Base-by-base conservation (phyloP, 2,329 filamentous ascomycete species). In the Didymella lethalis region DNA sequence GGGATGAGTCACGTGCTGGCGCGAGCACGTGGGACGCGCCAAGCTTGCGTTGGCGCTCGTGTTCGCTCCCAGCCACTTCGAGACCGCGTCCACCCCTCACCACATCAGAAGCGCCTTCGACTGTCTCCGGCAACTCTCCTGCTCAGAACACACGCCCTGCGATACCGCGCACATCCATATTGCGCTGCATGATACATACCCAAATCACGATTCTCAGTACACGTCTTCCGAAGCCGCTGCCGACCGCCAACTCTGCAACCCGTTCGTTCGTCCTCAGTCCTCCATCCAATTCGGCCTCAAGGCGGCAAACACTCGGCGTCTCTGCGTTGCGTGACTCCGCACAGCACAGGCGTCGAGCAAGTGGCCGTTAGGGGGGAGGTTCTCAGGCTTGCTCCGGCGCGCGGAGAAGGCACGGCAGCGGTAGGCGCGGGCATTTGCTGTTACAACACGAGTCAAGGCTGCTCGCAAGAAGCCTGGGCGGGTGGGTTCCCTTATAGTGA, bases 341-440 rank as follows among this genome's bases (percentile, higher is more conserved):
- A 34, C 48, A 25, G 48, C 12, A 51, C 48, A 26, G 48, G 38
- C 48, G 18, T 44, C 38, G 38, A 40, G 18, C 26, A 10, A 11
- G 48, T 34, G 26, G 48, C 26, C 48, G 38, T 34, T 40, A 34
- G 48, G n/a, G 48, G 48, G 38, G 48, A 51, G 48, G 38, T 51
- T 51, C 48, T 44, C 48, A 44, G 48, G 48, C 48, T 51, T 51
- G 48, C 48, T 51, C 48, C 48, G 48, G 38, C 38, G 26, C 48
- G 28, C 18, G 29, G 26, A 31, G n/a, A 20, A 18, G 2, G 36
- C 36, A 38, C 36, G 36, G 36, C n/a, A 20, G 36, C n/a, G n/a
- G 36, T 38, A 5, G 43, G 5, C 10, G 40, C 40, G 40, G 40
- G 36, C 36, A 38, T 29, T 7, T 31, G 48, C 36, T 43, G 36